Evolutionary conservation across 2,329 filamentous ascomycete genomes (phyloP), one percentile per base, ranked within the genome.

Genomic region (Colletotrichum truncatum): DNA sequence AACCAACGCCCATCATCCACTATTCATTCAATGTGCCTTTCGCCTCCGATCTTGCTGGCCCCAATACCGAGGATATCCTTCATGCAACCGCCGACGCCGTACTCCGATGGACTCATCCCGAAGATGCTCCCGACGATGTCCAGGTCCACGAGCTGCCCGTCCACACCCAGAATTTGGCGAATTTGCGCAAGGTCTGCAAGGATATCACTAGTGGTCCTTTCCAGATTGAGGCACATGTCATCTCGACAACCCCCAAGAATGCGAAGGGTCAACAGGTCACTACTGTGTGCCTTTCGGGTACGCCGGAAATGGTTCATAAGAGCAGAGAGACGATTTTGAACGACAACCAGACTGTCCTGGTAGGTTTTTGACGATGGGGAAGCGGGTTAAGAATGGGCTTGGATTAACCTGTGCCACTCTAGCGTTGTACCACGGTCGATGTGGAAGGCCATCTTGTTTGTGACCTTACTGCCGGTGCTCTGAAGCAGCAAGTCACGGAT

Each of bases 1-100:
- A 90, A 55, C 67, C 67, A 21, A 66, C 56, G 38, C 56, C 67
- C 30, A 89, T 89, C 70, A 93, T 98, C 79, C 93, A 97, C 79
- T 91, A 97, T 77, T 95, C 93, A 70, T 98, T 99, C 89, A 98
- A 98, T 77, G 92, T 99, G 51, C 96, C 96, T 67, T 98, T 98
- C 81, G 91, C 94, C 71, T 97, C 93, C 69, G 95, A 95, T 73
- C 89, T 99, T 67, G 88, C 93, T 68, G 96, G 96, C 32, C 96
- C 96, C 69, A 94, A 98, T 74, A 92, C 92, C 71, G 94, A 98
- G 78, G 94, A 98, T 79, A 93, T 99, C 73, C 87, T 98, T 67
- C 95, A 98, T 81, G 94, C 95, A 69, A 97, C 93, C 69, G 89
- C 90, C 63, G 92, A 93, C 71, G 94, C 95, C 66, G 90, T 97